Base-by-base conservation (phyloP, 2,329 filamentous ascomycete species). In the Diaporthe ilicicola region DNA sequence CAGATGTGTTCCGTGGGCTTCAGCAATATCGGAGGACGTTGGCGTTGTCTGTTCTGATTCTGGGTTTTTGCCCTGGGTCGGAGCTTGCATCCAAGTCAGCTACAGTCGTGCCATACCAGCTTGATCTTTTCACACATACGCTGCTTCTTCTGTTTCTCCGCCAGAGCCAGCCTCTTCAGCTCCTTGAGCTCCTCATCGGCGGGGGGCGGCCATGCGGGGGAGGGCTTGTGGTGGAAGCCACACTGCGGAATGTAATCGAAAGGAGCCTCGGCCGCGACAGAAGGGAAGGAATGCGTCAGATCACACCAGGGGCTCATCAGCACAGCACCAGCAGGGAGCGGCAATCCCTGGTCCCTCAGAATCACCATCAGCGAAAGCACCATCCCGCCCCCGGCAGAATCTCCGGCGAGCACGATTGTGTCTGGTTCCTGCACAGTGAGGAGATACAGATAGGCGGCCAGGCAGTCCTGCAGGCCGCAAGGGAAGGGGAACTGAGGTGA, bases 221-320 rank as follows among this genome's bases (percentile, higher is more conserved):
- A 97, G 0, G 95, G 96, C 76, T 92, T 94, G 76, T 98, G 94
- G 74, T 97, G 91, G 76, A 99, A 98, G 0, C 96, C 96, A 75
- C 92, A 87, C 0, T 91, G 83, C 5, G 96, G 96, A 42, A 99
- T 95, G 76, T 98, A 98, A 79, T 99, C 96, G 64, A 94, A 82
- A 0, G 89, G 88, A 62, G 89, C 90, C 50, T 94, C 89, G 6
- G 86, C 88, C 2, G 89, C 88, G n/a, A 97, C 88, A 74, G 95
- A 98, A 0, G 96, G 96, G 74, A 98, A 98, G 0, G 95, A 98
- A 79, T 98, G 95, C 0, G 94, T 97, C 67, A 98, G 83, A 79
- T 99, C 96, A 10, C 95, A 94, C 96, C 96, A 99, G 0, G 96
- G 96, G 62, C 94, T 97, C 65, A 98, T 93, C 50, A 98, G 85